A percentile compares a stretch with the other conserved stretches of the same genome.
Conservation (phyloP, 352 stramenopile genomes). For the Blastocystis sp. region DNA sequence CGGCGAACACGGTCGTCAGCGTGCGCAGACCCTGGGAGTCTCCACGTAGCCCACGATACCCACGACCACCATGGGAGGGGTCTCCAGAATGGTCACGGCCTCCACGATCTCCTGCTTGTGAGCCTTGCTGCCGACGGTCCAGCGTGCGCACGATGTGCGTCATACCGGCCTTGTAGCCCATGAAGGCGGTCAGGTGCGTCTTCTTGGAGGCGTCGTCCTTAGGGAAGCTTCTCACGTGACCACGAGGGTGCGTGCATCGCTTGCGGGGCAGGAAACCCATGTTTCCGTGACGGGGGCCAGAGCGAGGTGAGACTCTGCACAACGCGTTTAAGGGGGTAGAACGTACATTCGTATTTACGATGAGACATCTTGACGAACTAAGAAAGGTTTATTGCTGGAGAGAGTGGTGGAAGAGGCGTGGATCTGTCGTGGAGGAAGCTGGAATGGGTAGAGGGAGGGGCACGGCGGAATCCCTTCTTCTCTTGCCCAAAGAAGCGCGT, state of each 20-base stretch:
- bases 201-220: conserved; percentile 91
- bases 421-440: background rate
- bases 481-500: background rate
- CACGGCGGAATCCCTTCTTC: background rate
- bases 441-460: background rate
- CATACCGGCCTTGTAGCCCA: conserved; percentile 99
- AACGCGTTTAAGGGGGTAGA: background rate
- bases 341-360: conserved; percentile 88
- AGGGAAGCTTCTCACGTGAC: conserved; percentile 97
- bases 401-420: background rate
- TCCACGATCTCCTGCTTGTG: conserved; percentile 99
- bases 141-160: conserved; percentile 98
- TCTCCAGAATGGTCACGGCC: conserved; percentile 98
- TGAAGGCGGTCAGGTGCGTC: conserved; percentile 97
- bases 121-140: conserved; percentile 92
- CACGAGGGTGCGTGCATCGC: conserved; percentile 97
- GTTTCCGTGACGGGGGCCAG: conserved; percentile 87
- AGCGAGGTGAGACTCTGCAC: background rate
- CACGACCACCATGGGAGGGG: conserved; percentile 97
- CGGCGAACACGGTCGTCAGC: conserved; percentile 96
- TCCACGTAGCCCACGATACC: conserved; percentile 99
- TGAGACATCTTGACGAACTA: conserved; percentile 83
- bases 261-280: conserved; percentile 99
- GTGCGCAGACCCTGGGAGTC: conserved; percentile 94
- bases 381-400: conserved; percentile 26